Conservation (phyloP, 306 rosid genomes). For the Oxytropis ochrocephala region DNA sequence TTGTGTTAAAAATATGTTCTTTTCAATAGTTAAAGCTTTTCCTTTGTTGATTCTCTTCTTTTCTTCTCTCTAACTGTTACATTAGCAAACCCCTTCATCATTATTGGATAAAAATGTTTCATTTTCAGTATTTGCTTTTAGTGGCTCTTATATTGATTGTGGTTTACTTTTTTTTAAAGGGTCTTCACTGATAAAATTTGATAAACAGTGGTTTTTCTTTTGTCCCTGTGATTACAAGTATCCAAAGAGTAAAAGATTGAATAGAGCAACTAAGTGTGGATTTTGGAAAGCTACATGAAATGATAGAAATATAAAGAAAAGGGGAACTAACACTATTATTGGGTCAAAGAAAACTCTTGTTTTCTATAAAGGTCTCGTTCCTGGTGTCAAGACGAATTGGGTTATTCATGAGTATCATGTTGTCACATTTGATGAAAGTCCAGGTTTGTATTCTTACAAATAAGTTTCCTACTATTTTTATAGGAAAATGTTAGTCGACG, state of each 20-base stretch:
- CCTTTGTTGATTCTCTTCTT: no score
- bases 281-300: constrained; percentile 66
- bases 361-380: constrained; percentile 35
- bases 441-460: constrained; percentile 31
- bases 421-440: not conserved
- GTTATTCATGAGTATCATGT: constrained; percentile 63
- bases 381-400: constrained; percentile 40
- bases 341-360: constrained; percentile 65
- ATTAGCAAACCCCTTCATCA: no score
- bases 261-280: constrained; percentile 45
- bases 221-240: constrained; percentile 30
- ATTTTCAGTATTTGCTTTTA: no score
- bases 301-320: constrained; percentile 26
- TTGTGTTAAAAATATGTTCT: no score
- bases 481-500: no score
- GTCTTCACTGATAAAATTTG: constrained; percentile 20
- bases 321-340: constrained; percentile 20
- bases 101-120: no score
- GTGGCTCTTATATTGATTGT: no score
- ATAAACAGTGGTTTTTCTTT: constrained; percentile 65
- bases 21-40: no score
- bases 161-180: not conserved
- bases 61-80: no score
- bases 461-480: no score
- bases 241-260: constrained; percentile 13